Conservation (phyloP, 2,329 filamentous ascomycete genomes). For the Diaporthe sp. region DNA sequence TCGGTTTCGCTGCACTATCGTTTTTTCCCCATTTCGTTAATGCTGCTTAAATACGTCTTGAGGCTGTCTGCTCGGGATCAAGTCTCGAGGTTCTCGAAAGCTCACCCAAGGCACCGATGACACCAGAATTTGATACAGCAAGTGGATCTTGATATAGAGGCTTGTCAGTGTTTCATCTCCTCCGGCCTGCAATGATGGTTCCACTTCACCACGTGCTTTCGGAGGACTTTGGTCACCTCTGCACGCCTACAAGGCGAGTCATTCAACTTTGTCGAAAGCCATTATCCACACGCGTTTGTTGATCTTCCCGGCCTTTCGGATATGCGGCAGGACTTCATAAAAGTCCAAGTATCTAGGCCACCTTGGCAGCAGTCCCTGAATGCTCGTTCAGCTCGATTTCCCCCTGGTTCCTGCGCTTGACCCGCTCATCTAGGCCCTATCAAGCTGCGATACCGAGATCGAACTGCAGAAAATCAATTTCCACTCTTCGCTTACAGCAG, state of each 20-base stretch:
- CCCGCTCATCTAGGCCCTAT: constrained; percentile 29
- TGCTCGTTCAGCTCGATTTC: neutral
- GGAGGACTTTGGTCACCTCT: neutral
- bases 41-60: neutral
- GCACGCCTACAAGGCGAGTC: neutral
- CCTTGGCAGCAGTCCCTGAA: constrained; percentile 8
- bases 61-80: neutral
- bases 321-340: neutral
- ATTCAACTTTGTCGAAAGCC: neutral
- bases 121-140: neutral
- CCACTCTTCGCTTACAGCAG: constrained; percentile 23
- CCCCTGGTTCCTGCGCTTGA: constrained; percentile 21
- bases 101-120: neutral
- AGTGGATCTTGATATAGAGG: neutral
- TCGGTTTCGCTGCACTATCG: neutral
- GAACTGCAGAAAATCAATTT: constrained; percentile 12
- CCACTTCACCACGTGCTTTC: constrained; percentile 6
- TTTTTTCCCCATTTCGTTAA: neutral
- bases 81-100: neutral
- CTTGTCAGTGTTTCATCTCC: neutral
- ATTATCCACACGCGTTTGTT: neutral
- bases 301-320: neutral
- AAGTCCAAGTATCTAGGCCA: neutral
- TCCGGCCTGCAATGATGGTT: neutral
- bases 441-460: constrained; percentile 24